phyloP scores from a whole-genome alignment of 2,329 filamentous ascomycete genomes.

The Trichoderma sp. region DNA sequence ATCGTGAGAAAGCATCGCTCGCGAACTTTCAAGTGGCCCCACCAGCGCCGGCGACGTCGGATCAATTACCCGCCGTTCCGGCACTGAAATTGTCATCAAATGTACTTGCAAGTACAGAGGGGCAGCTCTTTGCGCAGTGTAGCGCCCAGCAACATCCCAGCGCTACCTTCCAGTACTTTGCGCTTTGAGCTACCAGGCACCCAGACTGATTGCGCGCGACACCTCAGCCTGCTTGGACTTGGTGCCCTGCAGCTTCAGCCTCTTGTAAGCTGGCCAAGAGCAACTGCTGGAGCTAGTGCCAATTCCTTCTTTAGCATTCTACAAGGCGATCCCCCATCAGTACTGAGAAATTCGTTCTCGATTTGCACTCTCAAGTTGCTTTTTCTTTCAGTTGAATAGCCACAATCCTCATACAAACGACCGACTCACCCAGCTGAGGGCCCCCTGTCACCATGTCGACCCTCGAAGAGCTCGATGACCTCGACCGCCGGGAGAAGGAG shows the following conservation, averaged over 20 bases:
- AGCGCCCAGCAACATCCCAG: not conserved
- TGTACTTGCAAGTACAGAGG: constrained; percentile 3
- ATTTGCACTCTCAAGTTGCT: not conserved
- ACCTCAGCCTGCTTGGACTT: constrained; percentile 24
- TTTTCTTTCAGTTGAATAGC: not conserved
- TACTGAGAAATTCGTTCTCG: not conserved
- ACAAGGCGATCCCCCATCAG: constrained; percentile 3
- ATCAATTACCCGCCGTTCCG: constrained; percentile 27
- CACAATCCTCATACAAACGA: not conserved
- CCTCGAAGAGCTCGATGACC: constrained; percentile 86
- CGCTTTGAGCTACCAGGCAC: constrained; percentile 22
- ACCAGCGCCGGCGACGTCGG: constrained; percentile 9
- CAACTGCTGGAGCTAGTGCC: constrained; percentile 14
- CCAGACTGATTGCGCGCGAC: constrained; percentile 28
- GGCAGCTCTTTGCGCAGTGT: not conserved
- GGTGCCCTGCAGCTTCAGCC: constrained; percentile 26
- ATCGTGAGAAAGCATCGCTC: constrained; percentile 1
- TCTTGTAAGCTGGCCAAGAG: constrained; percentile 22
- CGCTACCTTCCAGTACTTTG: constrained; percentile 7
- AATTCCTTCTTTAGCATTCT: constrained; percentile 14
- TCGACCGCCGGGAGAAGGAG: constrained; percentile 78
- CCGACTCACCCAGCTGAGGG: constrained; percentile 7
- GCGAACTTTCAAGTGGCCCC: constrained; percentile 18
- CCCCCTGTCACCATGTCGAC: constrained; percentile 68
- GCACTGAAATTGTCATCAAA: not conserved